Base-by-base conservation (phyloP, 148 eudicot genomes). In the Linanthus parryae region DNA sequence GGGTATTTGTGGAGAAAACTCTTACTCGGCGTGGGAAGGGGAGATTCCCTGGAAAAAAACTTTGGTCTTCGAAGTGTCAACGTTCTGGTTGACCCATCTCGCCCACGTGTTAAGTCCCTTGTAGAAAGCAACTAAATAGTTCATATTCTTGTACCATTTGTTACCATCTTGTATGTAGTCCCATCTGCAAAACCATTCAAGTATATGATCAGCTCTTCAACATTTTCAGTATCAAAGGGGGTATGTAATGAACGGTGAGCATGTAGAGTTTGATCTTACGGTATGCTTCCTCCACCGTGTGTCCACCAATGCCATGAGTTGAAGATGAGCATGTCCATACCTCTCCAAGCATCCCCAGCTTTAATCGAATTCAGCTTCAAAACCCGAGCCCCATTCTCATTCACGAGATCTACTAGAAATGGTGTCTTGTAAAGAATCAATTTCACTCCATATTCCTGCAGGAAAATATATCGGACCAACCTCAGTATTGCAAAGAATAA, bases 231-330 rank as follows among this genome's bases (percentile, higher is more conserved):
- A n/a, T n/a, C n/a, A n/a, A n/a, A n/a, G n/a, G n/a, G n/a, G n/a
- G n/a, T n/a, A n/a, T n/a, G n/a, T n/a, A n/a, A n/a, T n/a, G n/a
- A n/a, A n/a, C n/a, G n/a, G n/a, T n/a, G 27, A 44, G 27, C 15
- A 15, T 14, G 35, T 2, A 3, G 13, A 17, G 29, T 12, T 20
- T 11, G 34, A 43, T 39, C 84, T 20, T 76, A 88, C 96, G 92
- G 88, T 45, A 83, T 85, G 25, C 66, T 52, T 22, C 47, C 22
- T 36, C 84, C 94, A 0, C 82, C 73, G 62, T 84, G 94, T 14
- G 86, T 79, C 90, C 94, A 88, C 97, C 97, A 88, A 54, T 88
- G 97, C 87, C 94, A 82, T 1, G 94, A 38, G 70, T 88, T 77
- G 55, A 88, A 88, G 33, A 88, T 74, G 29, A 88, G 66, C 73